Conservation (phyloP, 176 grass and related monocot species). For the Phyllostachys edulis region DNA sequence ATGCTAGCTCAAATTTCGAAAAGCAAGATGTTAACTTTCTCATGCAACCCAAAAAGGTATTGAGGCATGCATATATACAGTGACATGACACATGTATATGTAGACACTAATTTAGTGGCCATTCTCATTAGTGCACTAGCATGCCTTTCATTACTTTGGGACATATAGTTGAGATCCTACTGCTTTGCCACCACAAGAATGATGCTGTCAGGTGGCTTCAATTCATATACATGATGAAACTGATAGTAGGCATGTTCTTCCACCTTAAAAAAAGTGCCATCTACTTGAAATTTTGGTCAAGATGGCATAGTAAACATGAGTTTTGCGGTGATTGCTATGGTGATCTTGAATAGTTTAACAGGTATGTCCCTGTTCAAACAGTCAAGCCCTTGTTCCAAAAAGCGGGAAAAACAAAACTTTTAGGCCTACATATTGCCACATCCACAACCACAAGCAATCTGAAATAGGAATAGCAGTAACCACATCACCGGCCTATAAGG, state of each 20-base stretch:
- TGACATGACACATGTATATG: slow-evolving; percentile 25
- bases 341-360: neutral
- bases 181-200: slow-evolving; percentile 32
- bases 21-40: slow-evolving; percentile 31
- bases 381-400: slow-evolving; percentile 1
- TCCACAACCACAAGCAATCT: slow-evolving; percentile 31
- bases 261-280: neutral
- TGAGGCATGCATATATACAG: slow-evolving; percentile 27
- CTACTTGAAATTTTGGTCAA: neutral
- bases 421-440: slow-evolving; percentile 14
- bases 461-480: slow-evolving; percentile 32
- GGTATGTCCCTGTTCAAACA: slow-evolving; percentile 18
- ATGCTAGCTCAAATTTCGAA: slow-evolving; percentile 8
- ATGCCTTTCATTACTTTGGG: slow-evolving; percentile 35
- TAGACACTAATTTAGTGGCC: slow-evolving; percentile 42
- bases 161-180: slow-evolving; percentile 45
- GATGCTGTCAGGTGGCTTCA: slow-evolving; percentile 10
- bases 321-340: neutral
- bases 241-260: neutral
- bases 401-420: neutral
- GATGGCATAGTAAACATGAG: neutral
- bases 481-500: neutral
- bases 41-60: slow-evolving; percentile 23
- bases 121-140: slow-evolving; percentile 42
- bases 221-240: neutral